Evolutionary conservation across 1,284 basidiomycete genomes (phyloP).

Genomic region (Phellopilus nigrolimitatus): DNA sequence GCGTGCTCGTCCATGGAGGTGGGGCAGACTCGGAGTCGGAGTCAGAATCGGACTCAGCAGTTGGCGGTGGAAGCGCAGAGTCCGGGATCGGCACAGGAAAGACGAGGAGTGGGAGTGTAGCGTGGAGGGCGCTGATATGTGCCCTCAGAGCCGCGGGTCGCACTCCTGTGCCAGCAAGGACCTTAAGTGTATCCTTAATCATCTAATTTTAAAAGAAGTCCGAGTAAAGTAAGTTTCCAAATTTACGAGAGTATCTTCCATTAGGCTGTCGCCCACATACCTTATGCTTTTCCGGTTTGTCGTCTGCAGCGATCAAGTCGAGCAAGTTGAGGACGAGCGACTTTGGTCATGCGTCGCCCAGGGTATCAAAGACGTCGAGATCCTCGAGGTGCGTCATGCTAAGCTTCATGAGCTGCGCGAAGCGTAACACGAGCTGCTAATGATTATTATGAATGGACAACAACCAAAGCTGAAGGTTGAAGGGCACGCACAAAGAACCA

Average conservation of each 20-base stretch:
- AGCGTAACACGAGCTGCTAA: conserved; percentile 52
- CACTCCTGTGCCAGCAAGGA: too few species aligned
- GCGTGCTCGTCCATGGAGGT: conserved; percentile 42
- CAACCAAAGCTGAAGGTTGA: not conserved
- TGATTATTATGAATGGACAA: not conserved
- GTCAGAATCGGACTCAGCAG: conserved; percentile 23
- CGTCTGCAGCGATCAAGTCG: too few species aligned
- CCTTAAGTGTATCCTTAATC: too few species aligned
- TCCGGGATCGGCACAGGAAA: conserved; percentile 22
- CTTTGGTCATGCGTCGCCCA: too few species aligned
- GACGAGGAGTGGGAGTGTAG: conserved; percentile 20
- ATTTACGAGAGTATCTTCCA: conserved; percentile 27
- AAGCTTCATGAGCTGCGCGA: conserved; percentile 48
- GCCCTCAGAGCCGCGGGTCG: too few species aligned
- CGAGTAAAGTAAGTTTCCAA: not conserved
- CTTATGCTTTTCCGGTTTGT: conserved; percentile 33
- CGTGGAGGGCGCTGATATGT: conserved; percentile 44
- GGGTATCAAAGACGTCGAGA: too few species aligned
- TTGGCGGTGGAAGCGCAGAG: conserved; percentile 24
- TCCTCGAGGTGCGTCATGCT: too few species aligned
- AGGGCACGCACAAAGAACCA: conserved; percentile 41
- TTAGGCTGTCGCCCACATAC: too few species aligned
- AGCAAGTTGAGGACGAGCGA: too few species aligned
- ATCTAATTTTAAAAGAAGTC: conserved; percentile 28
- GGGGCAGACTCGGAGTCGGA: conserved; percentile 57